Percentiles rank a stretch among this genome's conserved stretches.
Evolutionary conservation across 2,329 filamentous ascomycete species (phyloP).

Genomic region (Onygena corvina): DNA sequence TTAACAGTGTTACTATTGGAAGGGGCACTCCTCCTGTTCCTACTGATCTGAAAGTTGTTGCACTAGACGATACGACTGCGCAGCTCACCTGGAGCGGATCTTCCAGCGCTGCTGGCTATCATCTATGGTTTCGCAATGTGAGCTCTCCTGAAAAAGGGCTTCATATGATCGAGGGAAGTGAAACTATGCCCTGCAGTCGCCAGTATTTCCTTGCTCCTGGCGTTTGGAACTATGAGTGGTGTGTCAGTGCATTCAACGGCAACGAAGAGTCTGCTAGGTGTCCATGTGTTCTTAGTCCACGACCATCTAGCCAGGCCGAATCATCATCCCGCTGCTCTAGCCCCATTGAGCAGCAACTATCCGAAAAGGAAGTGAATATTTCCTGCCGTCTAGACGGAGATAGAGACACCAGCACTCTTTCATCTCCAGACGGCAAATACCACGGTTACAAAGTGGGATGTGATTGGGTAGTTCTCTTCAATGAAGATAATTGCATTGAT

Average conservation of each 20-base stretch:
- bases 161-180: not conserved
- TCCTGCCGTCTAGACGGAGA: not conserved
- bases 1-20: not conserved
- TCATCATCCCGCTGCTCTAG: not conserved
- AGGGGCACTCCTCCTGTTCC: not conserved
- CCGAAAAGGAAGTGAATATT: not conserved
- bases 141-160: not conserved
- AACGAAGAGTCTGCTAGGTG: not conserved
- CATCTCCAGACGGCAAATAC: too few species aligned
- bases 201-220: slow-evolving; percentile 1
- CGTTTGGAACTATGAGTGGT: slow-evolving; percentile 5
- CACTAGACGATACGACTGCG: not conserved
- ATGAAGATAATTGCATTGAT: not conserved
- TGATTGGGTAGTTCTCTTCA: too few species aligned
- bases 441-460: too few species aligned
- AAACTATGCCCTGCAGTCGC: not conserved
- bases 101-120: not conserved
- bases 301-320: not conserved
- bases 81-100: not conserved
- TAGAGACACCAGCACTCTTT: too few species aligned
- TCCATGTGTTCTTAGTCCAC: not conserved
- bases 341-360: too few species aligned
- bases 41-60: not conserved
- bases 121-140: not conserved
- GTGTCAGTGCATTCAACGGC: slow-evolving; percentile 1